phyloP scores from a whole-genome alignment of 2,329 filamentous ascomycete genomes.

The Diplodia intermedia region DNA sequence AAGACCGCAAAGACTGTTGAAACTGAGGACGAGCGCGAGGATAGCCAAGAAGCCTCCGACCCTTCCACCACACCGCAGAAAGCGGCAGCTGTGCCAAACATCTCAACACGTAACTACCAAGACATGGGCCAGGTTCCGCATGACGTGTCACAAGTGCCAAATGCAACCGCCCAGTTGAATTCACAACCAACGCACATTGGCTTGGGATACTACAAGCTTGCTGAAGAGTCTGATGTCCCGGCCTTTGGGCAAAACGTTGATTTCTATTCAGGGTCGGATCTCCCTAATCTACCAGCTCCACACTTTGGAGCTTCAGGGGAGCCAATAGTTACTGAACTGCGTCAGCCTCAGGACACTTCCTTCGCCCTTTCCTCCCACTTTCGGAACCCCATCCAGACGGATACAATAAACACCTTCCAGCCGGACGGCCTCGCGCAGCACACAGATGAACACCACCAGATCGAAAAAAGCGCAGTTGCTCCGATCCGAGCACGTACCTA shows the following conservation, averaged over 20 bases:
- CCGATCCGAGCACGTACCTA: not conserved
- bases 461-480: not conserved
- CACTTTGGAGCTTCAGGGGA: slow-evolving; percentile 18
- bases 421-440: slow-evolving; percentile 1
- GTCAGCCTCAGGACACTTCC: slow-evolving; percentile 11
- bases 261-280: slow-evolving; percentile 26
- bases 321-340: slow-evolving; percentile 18
- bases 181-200: slow-evolving; percentile 30
- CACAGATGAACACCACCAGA: not conserved
- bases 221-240: slow-evolving; percentile 8
- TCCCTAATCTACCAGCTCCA: slow-evolving; percentile 18
- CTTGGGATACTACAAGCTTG: slow-evolving; percentile 32
- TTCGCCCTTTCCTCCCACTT: slow-evolving; percentile 14
- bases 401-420: slow-evolving; percentile 17
- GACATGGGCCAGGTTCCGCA: slow-evolving; percentile 42
- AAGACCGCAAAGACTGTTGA: slow-evolving; percentile 50
- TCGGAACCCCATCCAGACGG: not conserved
- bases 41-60: slow-evolving; percentile 43
- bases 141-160: not conserved
- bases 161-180: slow-evolving; percentile 1
- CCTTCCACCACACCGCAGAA: not conserved
- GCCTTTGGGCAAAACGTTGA: slow-evolving; percentile 22
- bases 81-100: slow-evolving; percentile 35
- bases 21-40: slow-evolving; percentile 37
- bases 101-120: slow-evolving; percentile 34